These are phyloP conservation scores for Schizosaccharomyces osmophilus DNA, from an alignment of 805 yeast genomes.

Conservation along the genomic window DNA sequence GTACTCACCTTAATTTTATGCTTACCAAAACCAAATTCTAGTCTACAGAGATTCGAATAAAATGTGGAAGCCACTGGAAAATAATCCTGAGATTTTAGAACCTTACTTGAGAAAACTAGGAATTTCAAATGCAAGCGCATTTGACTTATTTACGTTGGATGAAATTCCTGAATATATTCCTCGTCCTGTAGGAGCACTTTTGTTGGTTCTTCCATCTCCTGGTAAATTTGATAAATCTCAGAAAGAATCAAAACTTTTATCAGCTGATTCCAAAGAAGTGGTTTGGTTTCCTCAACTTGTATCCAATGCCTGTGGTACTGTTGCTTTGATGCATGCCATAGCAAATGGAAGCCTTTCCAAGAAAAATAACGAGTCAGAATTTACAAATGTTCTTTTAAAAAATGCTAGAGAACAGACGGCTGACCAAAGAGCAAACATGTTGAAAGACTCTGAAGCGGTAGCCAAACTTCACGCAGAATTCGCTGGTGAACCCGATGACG, in stretches of 20 bases:
- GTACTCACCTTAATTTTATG: no score
- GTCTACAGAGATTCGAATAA: not conserved
- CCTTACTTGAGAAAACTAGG: constrained; percentile 46
- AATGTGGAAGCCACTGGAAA: constrained; percentile 48
- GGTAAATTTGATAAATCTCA: constrained; percentile 25
- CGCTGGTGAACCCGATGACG: not conserved
- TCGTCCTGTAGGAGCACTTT: constrained; percentile 48
- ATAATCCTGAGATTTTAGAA: constrained; percentile 67
- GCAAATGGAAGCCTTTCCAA: constrained; percentile 13
- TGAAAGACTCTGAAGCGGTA: constrained; percentile 15
- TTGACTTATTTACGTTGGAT: constrained; percentile 34
- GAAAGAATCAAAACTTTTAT: not conserved
- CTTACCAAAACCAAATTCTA: not conserved
- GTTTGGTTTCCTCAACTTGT: constrained; percentile 74
- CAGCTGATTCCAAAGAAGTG: constrained; percentile 10
- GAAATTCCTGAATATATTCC: constrained; percentile 64
- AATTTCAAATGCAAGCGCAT: constrained; percentile 30
- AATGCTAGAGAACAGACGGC: not conserved
- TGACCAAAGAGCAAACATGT: not conserved
- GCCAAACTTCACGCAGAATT: not conserved
- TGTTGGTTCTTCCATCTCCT: constrained; percentile 67
- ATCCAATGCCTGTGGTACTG: constrained; percentile 77
- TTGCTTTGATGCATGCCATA: constrained; percentile 53
- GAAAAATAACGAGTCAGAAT: not conserved
- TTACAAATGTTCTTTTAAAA: not conserved